These are phyloP conservation scores for Xanthoparmelia taractica DNA, from an alignment of 495 filamentous ascomycete species.

Conservation along the genomic window DNA sequence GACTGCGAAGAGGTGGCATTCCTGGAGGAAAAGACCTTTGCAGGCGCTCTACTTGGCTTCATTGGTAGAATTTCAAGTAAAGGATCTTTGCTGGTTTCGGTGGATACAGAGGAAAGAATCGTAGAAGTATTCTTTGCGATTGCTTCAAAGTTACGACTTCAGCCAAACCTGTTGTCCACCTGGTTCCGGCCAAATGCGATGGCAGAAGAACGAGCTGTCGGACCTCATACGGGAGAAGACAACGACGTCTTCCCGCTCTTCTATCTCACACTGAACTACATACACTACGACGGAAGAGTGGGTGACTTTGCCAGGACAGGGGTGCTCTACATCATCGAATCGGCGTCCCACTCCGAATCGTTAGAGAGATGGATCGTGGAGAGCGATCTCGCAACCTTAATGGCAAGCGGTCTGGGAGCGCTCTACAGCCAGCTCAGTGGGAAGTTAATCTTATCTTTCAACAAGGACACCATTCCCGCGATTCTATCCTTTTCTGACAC, in stretches of 20 bases:
- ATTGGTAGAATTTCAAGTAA: conserved; percentile 53
- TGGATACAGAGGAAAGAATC: conserved; percentile 72
- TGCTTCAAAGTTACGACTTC: conserved; percentile 85
- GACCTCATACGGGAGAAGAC: conserved; percentile 37
- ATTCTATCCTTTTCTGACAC: conserved; percentile 85
- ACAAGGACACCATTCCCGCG: conserved; percentile 62
- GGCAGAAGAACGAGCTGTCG: conserved; percentile 12
- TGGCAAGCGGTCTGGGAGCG: conserved; percentile 92
- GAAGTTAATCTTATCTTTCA: conserved; percentile 39
- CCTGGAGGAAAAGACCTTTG: conserved; percentile 74
- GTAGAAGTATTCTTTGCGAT: conserved; percentile 91
- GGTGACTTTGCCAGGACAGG: conserved; percentile 98
- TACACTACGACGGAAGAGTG: conserved; percentile 84
- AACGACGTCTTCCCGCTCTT: conserved; percentile 94
- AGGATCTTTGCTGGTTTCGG: conserved; percentile 51
- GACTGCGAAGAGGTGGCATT: conserved; percentile 95
- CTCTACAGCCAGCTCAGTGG: conserved; percentile 93
- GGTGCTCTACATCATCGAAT: conserved; percentile 90
- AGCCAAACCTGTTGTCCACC: conserved; percentile 71
- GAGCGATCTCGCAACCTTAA: conserved; percentile 90
- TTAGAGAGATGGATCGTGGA: conserved; percentile 95
- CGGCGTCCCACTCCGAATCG: conserved; percentile 68
- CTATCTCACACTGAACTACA: conserved; percentile 89
- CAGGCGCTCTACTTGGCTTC: conserved; percentile 72
- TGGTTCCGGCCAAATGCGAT: conserved; percentile 62